Evolutionary conservation across 2,329 filamentous ascomycete species (phyloP).

Genomic region (Beauveria scarabaeidicola): DNA sequence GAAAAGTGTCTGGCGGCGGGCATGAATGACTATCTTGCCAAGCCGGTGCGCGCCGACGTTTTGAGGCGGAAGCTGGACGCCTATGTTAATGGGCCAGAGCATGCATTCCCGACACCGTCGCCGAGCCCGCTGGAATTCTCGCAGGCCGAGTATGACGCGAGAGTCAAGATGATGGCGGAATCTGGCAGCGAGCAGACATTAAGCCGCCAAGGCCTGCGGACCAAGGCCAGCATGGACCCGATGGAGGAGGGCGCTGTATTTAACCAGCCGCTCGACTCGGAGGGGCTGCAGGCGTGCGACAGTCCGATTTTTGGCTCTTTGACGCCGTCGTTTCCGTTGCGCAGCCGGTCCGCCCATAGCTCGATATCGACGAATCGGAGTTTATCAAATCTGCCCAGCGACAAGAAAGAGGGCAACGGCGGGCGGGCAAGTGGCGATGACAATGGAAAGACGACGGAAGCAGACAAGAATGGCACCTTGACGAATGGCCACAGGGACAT

Average conservation of each 20-base stretch:
- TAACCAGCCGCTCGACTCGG: slow-evolving; percentile 23
- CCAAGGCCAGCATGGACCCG: slow-evolving; percentile 17
- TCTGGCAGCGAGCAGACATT: slow-evolving; percentile 5
- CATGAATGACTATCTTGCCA: slow-evolving; percentile 96
- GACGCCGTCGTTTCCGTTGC: slow-evolving; percentile 1
- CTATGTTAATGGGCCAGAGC: slow-evolving; percentile 36
- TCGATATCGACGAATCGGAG: background rate
- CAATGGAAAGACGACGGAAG: background rate
- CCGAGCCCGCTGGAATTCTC: slow-evolving; percentile 16
- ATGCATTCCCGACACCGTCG: slow-evolving; percentile 17
- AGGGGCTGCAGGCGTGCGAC: slow-evolving; percentile 1
- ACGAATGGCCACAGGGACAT: background rate
- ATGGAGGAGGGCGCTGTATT: slow-evolving; percentile 26
- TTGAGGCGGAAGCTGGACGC: slow-evolving; percentile 71
- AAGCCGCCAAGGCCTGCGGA: slow-evolving; percentile 11
- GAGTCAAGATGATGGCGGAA: background rate
- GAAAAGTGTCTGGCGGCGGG: slow-evolving; percentile 93
- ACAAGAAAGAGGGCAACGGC: background rate
- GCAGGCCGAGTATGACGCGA: slow-evolving; percentile 11
- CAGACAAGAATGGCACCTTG: background rate
- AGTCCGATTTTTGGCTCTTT: slow-evolving; percentile 7
- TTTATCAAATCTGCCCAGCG: background rate
- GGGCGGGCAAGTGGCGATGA: background rate
- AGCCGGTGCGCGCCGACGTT: slow-evolving; percentile 83
- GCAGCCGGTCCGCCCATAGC: background rate